A percentile compares a stretch with the other conserved stretches of the same genome.
Conservation (phyloP, 1,284 basidiomycete genomes). For the Ceratobasidium sp. region DNA sequence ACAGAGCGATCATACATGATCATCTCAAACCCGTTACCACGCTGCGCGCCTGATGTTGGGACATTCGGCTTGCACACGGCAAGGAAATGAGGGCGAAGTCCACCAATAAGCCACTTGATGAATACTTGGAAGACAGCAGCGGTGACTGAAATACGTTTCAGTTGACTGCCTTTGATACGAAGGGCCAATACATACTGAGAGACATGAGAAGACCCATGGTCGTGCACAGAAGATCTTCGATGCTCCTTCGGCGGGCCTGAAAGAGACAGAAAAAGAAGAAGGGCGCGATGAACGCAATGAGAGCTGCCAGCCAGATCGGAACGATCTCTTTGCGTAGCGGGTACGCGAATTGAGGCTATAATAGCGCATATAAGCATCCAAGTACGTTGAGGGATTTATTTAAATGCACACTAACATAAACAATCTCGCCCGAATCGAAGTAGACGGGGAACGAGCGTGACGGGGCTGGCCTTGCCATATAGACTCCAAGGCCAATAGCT, state of each 20-base stretch:
- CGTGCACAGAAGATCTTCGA: constrained; percentile 58
- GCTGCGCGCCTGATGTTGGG: constrained; percentile 47
- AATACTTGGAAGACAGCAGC: constrained; percentile 57
- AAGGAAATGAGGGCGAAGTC: constrained; percentile 60
- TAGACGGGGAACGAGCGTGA: constrained; percentile 49
- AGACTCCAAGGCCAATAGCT: constrained; percentile 60
- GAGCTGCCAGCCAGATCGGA: constrained; percentile 61
- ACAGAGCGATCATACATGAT: constrained; percentile 60
- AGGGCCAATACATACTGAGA: constrained; percentile 47
- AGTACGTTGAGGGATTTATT: constrained; percentile 4
- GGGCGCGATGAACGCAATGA: constrained; percentile 62
- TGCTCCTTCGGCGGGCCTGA: constrained; percentile 57
- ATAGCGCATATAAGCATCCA: not conserved
- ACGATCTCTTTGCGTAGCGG: constrained; percentile 61
- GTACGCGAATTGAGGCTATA: constrained; percentile 45
- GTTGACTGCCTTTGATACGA: not conserved
- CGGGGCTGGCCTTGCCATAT: constrained; percentile 53
- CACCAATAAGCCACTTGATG: constrained; percentile 64
- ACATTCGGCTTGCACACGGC: constrained; percentile 60
- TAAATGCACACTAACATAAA: constrained; percentile 44
- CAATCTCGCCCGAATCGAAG: constrained; percentile 48
- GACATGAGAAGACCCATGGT: constrained; percentile 62
- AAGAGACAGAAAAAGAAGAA: constrained; percentile 61
- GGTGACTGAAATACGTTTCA: constrained; percentile 38
- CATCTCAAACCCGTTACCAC: constrained; percentile 55